Base-by-base conservation (phyloP, 306 rosid species). In the Trifolium pratense region DNA sequence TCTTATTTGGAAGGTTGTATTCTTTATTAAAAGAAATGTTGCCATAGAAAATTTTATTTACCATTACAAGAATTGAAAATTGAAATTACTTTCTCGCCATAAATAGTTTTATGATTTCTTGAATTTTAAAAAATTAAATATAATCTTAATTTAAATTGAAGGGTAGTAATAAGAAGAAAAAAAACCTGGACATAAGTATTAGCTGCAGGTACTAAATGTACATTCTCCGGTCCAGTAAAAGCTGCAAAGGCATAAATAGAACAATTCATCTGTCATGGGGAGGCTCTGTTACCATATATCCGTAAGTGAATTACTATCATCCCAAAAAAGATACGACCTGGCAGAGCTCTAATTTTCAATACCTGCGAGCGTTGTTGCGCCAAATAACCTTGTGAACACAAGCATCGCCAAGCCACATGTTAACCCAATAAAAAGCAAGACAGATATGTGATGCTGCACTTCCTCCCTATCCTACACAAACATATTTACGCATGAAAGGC, bases 131-230 rank as follows among this genome's bases (percentile, higher is more conserved):
- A 52, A 31, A 70, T 14, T 18, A 20, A 21, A 26, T 39, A 48
- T 43, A 53, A 67, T 48, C 34, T 37, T 63, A 39, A 63, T 62
- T 76, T 76, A 23, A 71, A 48, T 37, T 14, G 49, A 77, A 43
- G 25, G 12, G 70, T 23, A 66, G 34, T 29, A 52, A 25, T n/a
- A 25, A 53, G 11, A 40, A 51, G 53, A 43, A 78, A 81, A 70
- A 64, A 70, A 56, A 93, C 98, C 98, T 93, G 97, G 65, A 89
- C 89, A 72, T 91, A 93, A 21, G 86, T 84, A 83, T 86, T 89
- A 65, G 97, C 97, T 62, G 96, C 96, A 2, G 98, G 91, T 61
- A 91, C 87, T 78, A 91, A 9, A 46, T 91, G 82, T 49, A 23
- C 68, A 71, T 91, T 89, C 86, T 86, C 88, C 48, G 86, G 78